Base-by-base conservation (phyloP, 805 yeast species). In the Saturnispora hagleri region DNA sequence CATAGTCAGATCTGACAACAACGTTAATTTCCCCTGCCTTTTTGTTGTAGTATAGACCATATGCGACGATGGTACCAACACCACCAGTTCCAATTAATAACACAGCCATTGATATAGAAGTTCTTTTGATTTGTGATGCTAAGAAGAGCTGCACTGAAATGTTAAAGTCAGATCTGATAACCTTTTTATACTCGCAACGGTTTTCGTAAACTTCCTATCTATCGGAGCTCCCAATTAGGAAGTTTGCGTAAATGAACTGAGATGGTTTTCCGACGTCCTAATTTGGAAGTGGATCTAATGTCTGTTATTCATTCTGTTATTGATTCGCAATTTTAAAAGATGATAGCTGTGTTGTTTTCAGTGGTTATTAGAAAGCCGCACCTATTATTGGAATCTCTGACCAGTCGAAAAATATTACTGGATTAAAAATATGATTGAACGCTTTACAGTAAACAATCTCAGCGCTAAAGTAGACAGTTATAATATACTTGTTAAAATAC, bases 61-160 rank as follows among this genome's bases (percentile, higher is more conserved):
- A 73, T 0, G 93, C 88, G 4, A 82, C 81, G 33, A 87, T 77
- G 2, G 86, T 74, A 31, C 96, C 96, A 5, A 88, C 90, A 24
- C 95, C 95, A 13, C 95, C 96, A 2, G 88, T 76, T 6, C 95
- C 95, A 33, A 86, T 75, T 8, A 85, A 68, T n/a, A 58, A 43
- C 6, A 58, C 51, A 12, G 43, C 33, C 49, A 46, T 35, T 48
- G 17, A 3, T 35, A 15, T 5, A n/a, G 1, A n/a, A 35, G 20
- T 17, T 17, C 6, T 35, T n/a, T 35, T 35, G 6, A 35, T n/a
- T 35, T 5, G 3, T n/a, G 18, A 35, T 17, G 20, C 6, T n/a
- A 17, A 35, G 40, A 17, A 15, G 20, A 15, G 40, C 15, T 35
- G 12, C 9, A 35, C 6, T 35, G 2, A 17, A 35, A 3, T n/a